Evolutionary conservation across 2,329 filamentous ascomycete genomes (phyloP), one percentile per base, ranked within the genome.

Genomic region (Zasmidium angulare): DNA sequence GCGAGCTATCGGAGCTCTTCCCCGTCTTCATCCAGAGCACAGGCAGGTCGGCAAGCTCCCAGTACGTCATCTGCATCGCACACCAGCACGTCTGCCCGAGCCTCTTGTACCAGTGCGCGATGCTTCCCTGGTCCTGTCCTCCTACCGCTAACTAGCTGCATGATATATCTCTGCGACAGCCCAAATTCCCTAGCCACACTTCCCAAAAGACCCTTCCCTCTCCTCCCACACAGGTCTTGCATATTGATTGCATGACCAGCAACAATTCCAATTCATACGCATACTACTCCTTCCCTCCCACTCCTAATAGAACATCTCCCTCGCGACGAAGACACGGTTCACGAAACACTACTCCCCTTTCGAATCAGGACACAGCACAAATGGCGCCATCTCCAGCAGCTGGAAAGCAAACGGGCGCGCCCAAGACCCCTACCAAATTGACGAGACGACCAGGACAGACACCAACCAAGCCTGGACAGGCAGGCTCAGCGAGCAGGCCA

Each of bases 361-460:
- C 70, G 64, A 70, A 54, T 63, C 67, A 26, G 46, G 59, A 69
- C 64, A 60, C 71, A 61, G 54, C 70, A 68, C 75, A 66, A 55
- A 81, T 81, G 79, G 79, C 79, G 69, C 75, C 75, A 53, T 81
- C 79, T 59, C 79, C 79, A 68, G 79, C 79, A 65, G 79, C 79
- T 64, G 79, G 79, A 71, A 81, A 80, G 75, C 66, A 70, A 55
- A 66, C 67, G n/a, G 75, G 75, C 53, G 71, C 73, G 63, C 79
- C 79, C 66, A 79, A 78, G 73, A 82, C 79, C 62, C 79, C 80
- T 40, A 81, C 79, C 50, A 82, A 82, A 75, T 75, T 82, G 64
- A 75, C 77, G 62, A 70, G 78, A 64, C 79, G 78, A 72, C 70
- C 75, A 57, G 66, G 68, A 63, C 63, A 72, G 60, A 73, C 74